phyloP scores from a whole-genome alignment of 2,329 filamentous ascomycete genomes.

The Arthrobotrys megalospora region DNA sequence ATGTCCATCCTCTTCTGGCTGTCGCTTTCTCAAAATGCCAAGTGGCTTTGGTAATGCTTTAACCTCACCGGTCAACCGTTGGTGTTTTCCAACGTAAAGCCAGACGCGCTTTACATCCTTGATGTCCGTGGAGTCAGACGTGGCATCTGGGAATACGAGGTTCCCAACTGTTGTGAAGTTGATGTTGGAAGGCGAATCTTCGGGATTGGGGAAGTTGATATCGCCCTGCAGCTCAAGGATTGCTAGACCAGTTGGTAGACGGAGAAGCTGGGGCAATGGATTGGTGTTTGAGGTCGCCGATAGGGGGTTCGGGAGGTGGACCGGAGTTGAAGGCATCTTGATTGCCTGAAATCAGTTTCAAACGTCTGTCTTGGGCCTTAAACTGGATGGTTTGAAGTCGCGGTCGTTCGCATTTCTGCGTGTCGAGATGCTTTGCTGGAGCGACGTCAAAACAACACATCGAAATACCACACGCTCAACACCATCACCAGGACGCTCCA shows the following conservation, averaged over 20 bases:
- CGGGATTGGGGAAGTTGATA: conserved; percentile 78
- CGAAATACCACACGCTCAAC: conserved; percentile 43
- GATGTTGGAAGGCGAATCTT: conserved; percentile 29
- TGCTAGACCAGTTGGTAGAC: conserved; percentile 89
- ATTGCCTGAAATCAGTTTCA: background rate
- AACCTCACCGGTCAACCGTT: conserved; percentile 89
- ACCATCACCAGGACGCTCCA: background rate
- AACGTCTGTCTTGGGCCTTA: conserved; percentile 1
- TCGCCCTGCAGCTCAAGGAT: conserved; percentile 93
- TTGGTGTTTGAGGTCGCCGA: conserved; percentile 65
- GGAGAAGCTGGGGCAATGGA: conserved; percentile 84
- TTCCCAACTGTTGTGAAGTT: conserved; percentile 76
- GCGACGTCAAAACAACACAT: conserved; percentile 39
- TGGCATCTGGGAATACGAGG: conserved; percentile 79
- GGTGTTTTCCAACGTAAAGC: conserved; percentile 88
- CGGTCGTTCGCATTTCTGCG: background rate
- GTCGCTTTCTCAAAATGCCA: conserved; percentile 79
- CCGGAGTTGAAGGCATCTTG: conserved; percentile 44
- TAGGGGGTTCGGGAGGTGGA: conserved; percentile 36
- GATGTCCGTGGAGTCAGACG: conserved; percentile 63
- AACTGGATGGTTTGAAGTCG: background rate
- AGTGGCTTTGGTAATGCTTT: conserved; percentile 86
- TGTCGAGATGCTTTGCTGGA: conserved; percentile 1
- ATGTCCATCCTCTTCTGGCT: background rate
- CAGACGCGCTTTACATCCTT: conserved; percentile 83